A percentile compares a stretch with the other conserved stretches of the same genome.
phyloP scores from a whole-genome alignment of 1,284 basidiomycete species.

The Pseudozyma tsukubaensis region DNA sequence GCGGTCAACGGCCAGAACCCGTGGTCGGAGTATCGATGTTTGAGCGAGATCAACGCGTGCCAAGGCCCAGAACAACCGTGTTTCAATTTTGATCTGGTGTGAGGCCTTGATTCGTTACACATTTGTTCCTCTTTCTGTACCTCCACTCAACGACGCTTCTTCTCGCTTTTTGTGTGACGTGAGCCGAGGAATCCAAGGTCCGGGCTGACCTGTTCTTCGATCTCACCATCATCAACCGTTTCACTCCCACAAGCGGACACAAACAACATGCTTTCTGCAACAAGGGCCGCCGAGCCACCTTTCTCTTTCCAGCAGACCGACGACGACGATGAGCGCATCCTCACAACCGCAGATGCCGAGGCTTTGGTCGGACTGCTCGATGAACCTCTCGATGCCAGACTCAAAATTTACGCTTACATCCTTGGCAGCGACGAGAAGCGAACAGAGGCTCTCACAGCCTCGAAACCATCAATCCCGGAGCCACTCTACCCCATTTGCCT shows the following conservation, averaged over 20 bases:
- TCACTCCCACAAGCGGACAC: too few relatives aligned
- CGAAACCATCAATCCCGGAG: slow-evolving; percentile 13
- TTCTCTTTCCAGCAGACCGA: slow-evolving; percentile 12
- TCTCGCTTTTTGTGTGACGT: too few relatives aligned
- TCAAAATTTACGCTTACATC: slow-evolving; percentile 34
- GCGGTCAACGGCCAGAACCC: too few relatives aligned
- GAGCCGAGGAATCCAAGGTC: too few relatives aligned
- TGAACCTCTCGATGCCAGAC: slow-evolving; percentile 30
- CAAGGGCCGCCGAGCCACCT: slow-evolving; percentile 20
- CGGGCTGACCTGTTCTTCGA: slow-evolving; percentile 2
- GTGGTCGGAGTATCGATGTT: too few relatives aligned
- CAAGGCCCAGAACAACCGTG: too few relatives aligned
- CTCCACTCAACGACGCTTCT: too few relatives aligned
- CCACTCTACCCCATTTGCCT: slow-evolving; percentile 38
- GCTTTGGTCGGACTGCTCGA: slow-evolving; percentile 23
- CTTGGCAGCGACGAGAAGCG: slow-evolving; percentile 31
- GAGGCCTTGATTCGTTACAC: too few relatives aligned
- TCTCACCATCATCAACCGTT: slow-evolving; percentile 1
- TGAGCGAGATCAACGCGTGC: too few relatives aligned
- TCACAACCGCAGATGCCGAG: slow-evolving; percentile 23
- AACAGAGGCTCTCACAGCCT: slow-evolving; percentile 15
- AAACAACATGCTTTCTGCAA: slow-evolving; percentile 21
- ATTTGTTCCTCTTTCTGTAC: too few relatives aligned
- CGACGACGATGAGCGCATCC: slow-evolving; percentile 10
- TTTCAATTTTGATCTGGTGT: too few relatives aligned